Evolutionary conservation across 805 yeast genomes (phyloP), one percentile per base, ranked within the genome.

Genomic region (Torulaspora microellipsoides): DNA sequence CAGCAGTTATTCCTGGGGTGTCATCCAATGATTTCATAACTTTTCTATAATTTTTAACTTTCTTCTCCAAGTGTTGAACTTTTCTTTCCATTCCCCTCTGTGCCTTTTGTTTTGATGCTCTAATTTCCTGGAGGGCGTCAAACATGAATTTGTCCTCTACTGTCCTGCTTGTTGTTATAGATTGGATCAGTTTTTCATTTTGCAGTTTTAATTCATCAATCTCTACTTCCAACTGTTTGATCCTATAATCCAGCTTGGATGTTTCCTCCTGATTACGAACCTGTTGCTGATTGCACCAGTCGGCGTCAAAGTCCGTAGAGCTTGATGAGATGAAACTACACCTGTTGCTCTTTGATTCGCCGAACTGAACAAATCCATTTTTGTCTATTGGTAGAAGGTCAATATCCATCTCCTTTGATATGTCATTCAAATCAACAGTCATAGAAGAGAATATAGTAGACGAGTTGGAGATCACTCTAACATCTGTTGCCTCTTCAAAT

Each of bases 311-410:
- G 35, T 59, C 64, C 1, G 64, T 59, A 2, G 64, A 59, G 4
- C 61, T 51, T 2, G 62, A 56, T 3, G 66, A 62, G 8, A 62
- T 59, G 36, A 59, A 60, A 47, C 66, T 62, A 36, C 57, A 58
- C 44, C 67, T 52, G 43, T 60, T 53, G 15, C 48, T 37, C 33
- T 49, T 52, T 12, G 41, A 38, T 9, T 43, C 48, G 15, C 32
- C 48, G 12, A 40, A 34, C 20, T 49, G 51, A n/a, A 49, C 49
- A 40, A 56, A 58, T 1, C 56, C 60, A 15, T 49, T 52, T 31
- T 47, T 51, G 40, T 53, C 57, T 5, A 50, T 46, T 6, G 57
- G 46, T 15, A 52, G 36, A 8, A 33, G n/a, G 25, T 56, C 60
- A 10, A 54, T 46, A 15, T 53, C 53, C 31, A 53, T 30, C 28